Evolutionary conservation across 1,139 yeast species (phyloP).

Genomic region (Casaregolazyma suthepensis): DNA sequence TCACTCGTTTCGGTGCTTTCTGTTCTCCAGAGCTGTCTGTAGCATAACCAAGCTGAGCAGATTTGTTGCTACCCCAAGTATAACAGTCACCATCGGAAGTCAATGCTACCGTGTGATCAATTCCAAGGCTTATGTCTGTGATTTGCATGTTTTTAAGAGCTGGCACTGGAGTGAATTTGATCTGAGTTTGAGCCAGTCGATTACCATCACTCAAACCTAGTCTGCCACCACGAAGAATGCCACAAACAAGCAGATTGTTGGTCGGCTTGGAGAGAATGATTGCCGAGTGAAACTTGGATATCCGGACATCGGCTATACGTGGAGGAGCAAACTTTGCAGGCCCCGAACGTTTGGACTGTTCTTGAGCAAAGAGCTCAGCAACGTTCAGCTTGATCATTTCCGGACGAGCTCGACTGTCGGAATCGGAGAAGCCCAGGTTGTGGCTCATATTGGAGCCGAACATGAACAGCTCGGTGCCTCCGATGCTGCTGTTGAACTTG

Average conservation of each 20-base stretch:
- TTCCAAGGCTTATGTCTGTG: constrained; percentile 46
- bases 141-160: constrained; percentile 36
- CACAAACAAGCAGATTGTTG: constrained; percentile 50
- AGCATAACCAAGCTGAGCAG: constrained; percentile 58
- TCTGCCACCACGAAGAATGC: constrained; percentile 67
- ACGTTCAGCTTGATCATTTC: constrained; percentile 29
- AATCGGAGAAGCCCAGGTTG: constrained; percentile 64
- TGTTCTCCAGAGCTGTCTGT: constrained; percentile 28
- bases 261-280: constrained; percentile 46
- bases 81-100: constrained; percentile 49
- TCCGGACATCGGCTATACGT: constrained; percentile 40
- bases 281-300: constrained; percentile 66
- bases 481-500: constrained; percentile 32
- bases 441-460: constrained; percentile 63
- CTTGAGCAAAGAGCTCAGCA: constrained; percentile 6
- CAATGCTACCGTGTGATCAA: constrained; percentile 60
- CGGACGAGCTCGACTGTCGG: constrained; percentile 47
- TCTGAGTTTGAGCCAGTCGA: constrained; percentile 17
- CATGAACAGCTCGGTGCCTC: constrained; percentile 57
- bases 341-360: constrained; percentile 13
- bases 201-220: constrained; percentile 45
- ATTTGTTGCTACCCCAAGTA: constrained; percentile 74
- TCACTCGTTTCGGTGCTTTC: constrained; percentile 44
- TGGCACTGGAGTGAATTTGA: constrained; percentile 36
- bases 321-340: constrained; percentile 22